A percentile compares a stretch with the other conserved stretches of the same genome.
Conservation (phyloP, 225 moss, liverwort and hornwort genomes). For the Pseudoscleropodium purum region DNA sequence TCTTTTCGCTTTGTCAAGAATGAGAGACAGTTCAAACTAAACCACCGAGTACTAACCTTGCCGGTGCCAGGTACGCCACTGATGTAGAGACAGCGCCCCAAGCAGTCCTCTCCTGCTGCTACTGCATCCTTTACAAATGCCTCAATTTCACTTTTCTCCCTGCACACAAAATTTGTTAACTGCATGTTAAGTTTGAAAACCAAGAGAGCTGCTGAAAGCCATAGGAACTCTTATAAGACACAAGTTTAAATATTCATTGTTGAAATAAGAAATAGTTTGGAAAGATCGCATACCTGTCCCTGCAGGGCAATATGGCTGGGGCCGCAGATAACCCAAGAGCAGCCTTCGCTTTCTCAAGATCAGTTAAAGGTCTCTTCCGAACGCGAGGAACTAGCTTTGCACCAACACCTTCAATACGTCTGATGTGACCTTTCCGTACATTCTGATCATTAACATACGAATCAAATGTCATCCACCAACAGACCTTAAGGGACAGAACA, state of each 20-base stretch:
- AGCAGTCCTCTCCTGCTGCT: slow-evolving; percentile 76
- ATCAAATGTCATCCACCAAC: not conserved
- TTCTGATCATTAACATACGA: slow-evolving; percentile 44
- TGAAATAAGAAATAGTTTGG: not conserved
- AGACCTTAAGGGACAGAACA: not conserved
- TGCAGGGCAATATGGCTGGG: slow-evolving; percentile 78
- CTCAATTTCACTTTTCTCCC: slow-evolving; percentile 83
- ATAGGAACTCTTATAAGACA: not conserved
- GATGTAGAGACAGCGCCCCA: slow-evolving; percentile 94
- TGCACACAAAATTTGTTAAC: not conserved
- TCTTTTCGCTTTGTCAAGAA: not conserved
- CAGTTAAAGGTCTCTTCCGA: slow-evolving; percentile 51
- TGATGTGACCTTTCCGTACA: slow-evolving; percentile 54
- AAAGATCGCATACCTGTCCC: slow-evolving; percentile 53
- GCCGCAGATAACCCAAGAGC: slow-evolving; percentile 77
- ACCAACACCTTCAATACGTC: slow-evolving; percentile 71
- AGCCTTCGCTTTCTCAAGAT: slow-evolving; percentile 71
- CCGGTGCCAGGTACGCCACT: slow-evolving; percentile 99
- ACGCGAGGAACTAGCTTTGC: slow-evolving; percentile 43
- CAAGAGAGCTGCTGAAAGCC: not conserved
- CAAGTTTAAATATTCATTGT: not conserved
- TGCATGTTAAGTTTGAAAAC: not conserved
- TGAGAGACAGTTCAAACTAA: not conserved
- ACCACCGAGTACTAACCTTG: slow-evolving; percentile 48
- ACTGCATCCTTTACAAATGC: slow-evolving; percentile 78